Conservation (phyloP, 2,329 filamentous ascomycete genomes). For the Talaromyces sp. region DNA sequence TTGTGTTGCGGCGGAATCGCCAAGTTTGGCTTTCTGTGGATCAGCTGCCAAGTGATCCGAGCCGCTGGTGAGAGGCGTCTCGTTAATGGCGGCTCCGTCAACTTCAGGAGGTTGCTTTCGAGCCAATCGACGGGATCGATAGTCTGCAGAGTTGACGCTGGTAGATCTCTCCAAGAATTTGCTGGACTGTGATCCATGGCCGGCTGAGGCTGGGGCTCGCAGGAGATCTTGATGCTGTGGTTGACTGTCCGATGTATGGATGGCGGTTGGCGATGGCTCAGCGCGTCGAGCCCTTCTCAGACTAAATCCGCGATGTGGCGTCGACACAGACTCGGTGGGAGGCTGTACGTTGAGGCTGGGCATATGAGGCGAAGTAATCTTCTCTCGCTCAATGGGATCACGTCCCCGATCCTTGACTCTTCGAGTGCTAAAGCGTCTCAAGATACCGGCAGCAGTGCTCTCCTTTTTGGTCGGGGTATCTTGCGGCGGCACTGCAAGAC, state of each 20-base stretch:
- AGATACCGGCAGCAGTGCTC: conserved; percentile 74
- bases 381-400: conserved; percentile 34
- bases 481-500: conserved; percentile 52
- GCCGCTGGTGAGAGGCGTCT: conserved; percentile 69
- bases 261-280: conserved; percentile 48
- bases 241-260: conserved; percentile 56
- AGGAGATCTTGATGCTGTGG: conserved; percentile 74
- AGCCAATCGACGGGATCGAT: conserved; percentile 58
- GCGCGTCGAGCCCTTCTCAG: conserved; percentile 60
- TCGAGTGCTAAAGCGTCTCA: conserved; percentile 89
- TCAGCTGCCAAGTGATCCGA: conserved; percentile 66
- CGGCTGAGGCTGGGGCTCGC: conserved; percentile 63
- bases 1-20: conserved; percentile 45
- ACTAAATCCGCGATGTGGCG: conserved; percentile 82
- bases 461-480: conserved; percentile 72
- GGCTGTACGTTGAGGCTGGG: conserved; percentile 78
- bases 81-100: conserved; percentile 49
- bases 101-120: conserved; percentile 52
- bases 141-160: conserved; percentile 85
- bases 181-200: conserved; percentile 54
- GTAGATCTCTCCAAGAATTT: conserved; percentile 78
- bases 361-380: conserved; percentile 61
- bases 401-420: conserved; percentile 55
- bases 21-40: conserved; percentile 34
- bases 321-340: conserved; percentile 59